phyloP scores from a whole-genome alignment of 2,329 filamentous ascomycete species.

The Neopestalotiopsis sp. region DNA sequence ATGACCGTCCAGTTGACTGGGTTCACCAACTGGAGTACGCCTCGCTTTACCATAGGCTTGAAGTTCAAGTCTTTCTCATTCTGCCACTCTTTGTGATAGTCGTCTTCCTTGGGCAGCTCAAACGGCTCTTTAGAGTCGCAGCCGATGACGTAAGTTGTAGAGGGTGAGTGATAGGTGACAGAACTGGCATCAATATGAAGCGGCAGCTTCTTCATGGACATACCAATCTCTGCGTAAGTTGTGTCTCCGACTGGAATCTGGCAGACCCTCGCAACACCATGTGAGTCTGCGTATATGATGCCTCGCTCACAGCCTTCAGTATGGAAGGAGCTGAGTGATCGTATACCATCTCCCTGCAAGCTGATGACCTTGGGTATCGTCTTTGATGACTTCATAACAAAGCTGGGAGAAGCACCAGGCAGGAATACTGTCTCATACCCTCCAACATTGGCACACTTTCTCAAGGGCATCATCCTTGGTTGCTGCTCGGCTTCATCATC shows the following conservation, averaged over 20 bases:
- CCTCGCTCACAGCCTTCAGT: slow-evolving; percentile 78
- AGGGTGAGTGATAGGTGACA: slow-evolving; percentile 77
- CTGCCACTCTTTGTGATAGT: slow-evolving; percentile 81
- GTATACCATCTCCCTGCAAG: slow-evolving; percentile 70
- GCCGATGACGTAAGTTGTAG: slow-evolving; percentile 76
- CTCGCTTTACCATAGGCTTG: slow-evolving; percentile 72
- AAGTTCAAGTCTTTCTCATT: slow-evolving; percentile 69
- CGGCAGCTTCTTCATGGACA: slow-evolving; percentile 74
- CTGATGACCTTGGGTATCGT: slow-evolving; percentile 77
- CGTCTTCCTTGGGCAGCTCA: slow-evolving; percentile 84
- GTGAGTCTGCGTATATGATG: slow-evolving; percentile 79
- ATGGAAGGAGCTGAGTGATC: slow-evolving; percentile 77
- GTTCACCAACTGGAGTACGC: slow-evolving; percentile 78
- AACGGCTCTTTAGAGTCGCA: slow-evolving; percentile 74
- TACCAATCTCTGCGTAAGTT: slow-evolving; percentile 75
- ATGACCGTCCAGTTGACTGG: slow-evolving; percentile 79
- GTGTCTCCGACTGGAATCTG: slow-evolving; percentile 67
- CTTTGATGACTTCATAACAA: slow-evolving; percentile 82
- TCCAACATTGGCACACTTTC: slow-evolving; percentile 66
- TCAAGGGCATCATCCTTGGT: slow-evolving; percentile 57
- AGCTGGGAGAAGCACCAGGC: slow-evolving; percentile 77
- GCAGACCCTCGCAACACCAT: slow-evolving; percentile 75
- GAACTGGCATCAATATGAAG: slow-evolving; percentile 74
- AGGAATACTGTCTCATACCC: slow-evolving; percentile 85
- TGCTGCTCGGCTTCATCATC: slow-evolving; percentile 56